phyloP scores from a whole-genome alignment of 139 green algal species.

The Dunaliella sp. region DNA sequence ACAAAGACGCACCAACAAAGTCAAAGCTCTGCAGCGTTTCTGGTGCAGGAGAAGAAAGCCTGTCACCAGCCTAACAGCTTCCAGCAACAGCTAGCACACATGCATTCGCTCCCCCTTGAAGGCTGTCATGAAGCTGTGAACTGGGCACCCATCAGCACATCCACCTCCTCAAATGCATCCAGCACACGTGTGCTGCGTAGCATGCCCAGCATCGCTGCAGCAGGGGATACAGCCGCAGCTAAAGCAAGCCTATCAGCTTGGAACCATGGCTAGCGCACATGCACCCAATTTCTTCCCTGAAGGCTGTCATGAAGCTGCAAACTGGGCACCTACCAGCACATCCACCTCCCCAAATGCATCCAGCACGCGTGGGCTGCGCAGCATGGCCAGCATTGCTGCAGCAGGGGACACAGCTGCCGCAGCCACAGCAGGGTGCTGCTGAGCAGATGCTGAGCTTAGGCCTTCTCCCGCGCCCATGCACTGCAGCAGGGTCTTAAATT shows the following conservation, averaged over 20 bases:
- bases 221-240: too few relatives aligned
- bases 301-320: too few relatives aligned
- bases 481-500: constrained; percentile 58
- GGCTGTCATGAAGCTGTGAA: too few relatives aligned
- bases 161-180: neutral
- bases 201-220: neutral
- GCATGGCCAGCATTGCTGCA: neutral
- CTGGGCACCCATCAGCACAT: neutral
- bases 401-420: neutral
- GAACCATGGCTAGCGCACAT: too few relatives aligned
- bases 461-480: constrained; percentile 48
- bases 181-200: neutral
- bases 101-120: too few relatives aligned
- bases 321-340: neutral
- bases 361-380: neutral
- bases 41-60: too few relatives aligned
- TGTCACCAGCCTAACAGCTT: too few relatives aligned
- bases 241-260: too few relatives aligned
- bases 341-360: neutral
- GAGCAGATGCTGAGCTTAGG: neutral
- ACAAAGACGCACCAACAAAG: too few relatives aligned
- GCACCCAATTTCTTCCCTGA: too few relatives aligned
- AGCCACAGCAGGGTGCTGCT: neutral
- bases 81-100: too few relatives aligned
- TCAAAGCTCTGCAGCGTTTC: too few relatives aligned